Conservation (phyloP, 345 rosid species). For the Eucalyptus guilfoylei region DNA sequence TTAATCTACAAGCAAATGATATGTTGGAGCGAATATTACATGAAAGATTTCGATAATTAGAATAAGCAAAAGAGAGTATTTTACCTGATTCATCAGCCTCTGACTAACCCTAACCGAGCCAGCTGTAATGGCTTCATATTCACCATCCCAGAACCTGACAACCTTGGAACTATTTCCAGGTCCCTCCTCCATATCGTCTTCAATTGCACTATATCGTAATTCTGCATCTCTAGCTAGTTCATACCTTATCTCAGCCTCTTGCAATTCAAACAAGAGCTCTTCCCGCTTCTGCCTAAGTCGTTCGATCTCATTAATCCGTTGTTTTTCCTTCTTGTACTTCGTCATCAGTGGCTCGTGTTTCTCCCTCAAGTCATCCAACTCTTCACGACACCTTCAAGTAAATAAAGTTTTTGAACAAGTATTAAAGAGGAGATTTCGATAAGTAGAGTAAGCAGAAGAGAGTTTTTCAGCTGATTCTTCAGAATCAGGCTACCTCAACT, state of each 20-base stretch:
- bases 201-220: no score
- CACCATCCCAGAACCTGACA: no score
- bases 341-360: constrained; percentile 74
- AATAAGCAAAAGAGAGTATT: background rate
- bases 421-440: background rate
- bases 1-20: background rate
- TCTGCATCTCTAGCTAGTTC: no score
- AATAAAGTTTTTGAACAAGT: background rate
- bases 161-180: no score
- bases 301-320: background rate
- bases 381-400: constrained; percentile 59
- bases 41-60: background rate
- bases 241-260: no score
- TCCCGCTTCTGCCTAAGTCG: no score
- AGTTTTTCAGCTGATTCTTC: background rate
- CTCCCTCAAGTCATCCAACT: constrained; percentile 82
- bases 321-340: constrained; percentile 65
- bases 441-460: background rate
- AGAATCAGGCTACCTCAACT: constrained; percentile 25
- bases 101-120: no score
- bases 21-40: no score
- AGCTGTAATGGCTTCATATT: no score
- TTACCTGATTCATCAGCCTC: background rate
- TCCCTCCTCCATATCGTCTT: no score
- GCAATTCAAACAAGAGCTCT: no score